Base-by-base conservation (phyloP, 2,329 filamentous ascomycete species). In the Diplocarpon mali region DNA sequence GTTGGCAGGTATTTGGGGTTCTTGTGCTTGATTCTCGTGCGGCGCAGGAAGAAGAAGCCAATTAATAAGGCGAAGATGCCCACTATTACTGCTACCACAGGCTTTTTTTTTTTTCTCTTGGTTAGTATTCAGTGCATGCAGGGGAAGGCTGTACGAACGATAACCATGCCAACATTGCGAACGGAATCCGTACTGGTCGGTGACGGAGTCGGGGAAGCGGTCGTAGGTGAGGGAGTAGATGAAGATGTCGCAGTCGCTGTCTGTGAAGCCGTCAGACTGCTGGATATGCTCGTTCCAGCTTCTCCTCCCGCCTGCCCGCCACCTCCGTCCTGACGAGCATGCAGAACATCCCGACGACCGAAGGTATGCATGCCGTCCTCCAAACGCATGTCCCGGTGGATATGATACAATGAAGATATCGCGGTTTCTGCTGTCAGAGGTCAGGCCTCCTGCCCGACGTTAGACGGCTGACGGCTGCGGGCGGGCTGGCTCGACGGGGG, bases 1-100 rank as follows among this genome's bases (percentile, higher is more conserved):
- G 69, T 71, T 4, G 73, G 70, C 16, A 75, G 62, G 46, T 69
- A 70, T 59, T 65, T 73, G 2, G 72, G 71, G 24, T 69, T 63
- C 44, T 61, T 65, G 48, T 72, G 62, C 40, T 62, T 62, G 43
- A 61, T 57, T 29, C 70, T 68, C 32, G 69, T 59, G 38, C 58
- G 57, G n/a, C 69, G 68, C 14, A 59, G 41, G 15, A 53, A 8
- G 16, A 51, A 50, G 35, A 52, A 48, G 9, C 44, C 42, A 24
- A 55, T 38, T 12, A 57, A 14, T 10, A 59, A 29, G 13, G 27
- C 47, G n/a, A 57, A 35, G 31, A 59, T 6, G 15, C 36, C 50
- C 11, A 48, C 35, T 14, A 58, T n/a, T 9, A 41, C 43, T 42
- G 31, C 39, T n/a, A 48, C 40, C 8, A 52, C 27, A 14, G 42